These are phyloP conservation scores for Coelastrella sp. DNA, from an alignment of 139 green algal genomes.

Conservation along the genomic window DNA sequence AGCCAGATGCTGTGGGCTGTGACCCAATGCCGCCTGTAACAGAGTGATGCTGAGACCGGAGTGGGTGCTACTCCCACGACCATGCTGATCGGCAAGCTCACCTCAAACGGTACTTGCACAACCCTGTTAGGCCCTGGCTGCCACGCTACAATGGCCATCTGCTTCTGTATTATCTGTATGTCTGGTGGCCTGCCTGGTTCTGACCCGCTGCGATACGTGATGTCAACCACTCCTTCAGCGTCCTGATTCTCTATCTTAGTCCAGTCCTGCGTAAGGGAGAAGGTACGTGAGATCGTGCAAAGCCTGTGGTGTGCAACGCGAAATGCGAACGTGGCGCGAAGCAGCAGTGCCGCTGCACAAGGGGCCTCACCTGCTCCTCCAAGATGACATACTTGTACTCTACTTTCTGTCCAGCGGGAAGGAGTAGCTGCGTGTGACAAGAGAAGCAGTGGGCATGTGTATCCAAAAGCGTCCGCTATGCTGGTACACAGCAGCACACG, in stretches of 20 bases:
- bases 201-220: slow-evolving; percentile 78
- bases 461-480: neutral
- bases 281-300: neutral
- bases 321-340: neutral
- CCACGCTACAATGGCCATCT: slow-evolving; percentile 97
- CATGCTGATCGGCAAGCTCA: slow-evolving; percentile 30
- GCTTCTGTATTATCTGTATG: slow-evolving; percentile 87
- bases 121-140: slow-evolving; percentile 92
- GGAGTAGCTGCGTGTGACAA: slow-evolving; percentile 76
- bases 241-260: slow-evolving; percentile 85
- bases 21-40: too few relatives aligned
- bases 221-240: slow-evolving; percentile 85
- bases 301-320: neutral
- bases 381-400: slow-evolving; percentile 98
- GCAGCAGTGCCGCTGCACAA: neutral
- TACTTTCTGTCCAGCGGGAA: slow-evolving; percentile 82
- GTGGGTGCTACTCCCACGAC: too few relatives aligned
- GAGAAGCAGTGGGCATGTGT: neutral
- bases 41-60: too few relatives aligned
- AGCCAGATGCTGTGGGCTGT: too few relatives aligned
- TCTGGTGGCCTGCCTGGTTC: slow-evolving; percentile 84
- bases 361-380: slow-evolving; percentile 85
- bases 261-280: slow-evolving; percentile 82
- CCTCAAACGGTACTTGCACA: slow-evolving; percentile 84
- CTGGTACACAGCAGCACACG: neutral